phyloP scores from a whole-genome alignment of 148 eudicot genomes.

The Silene latifolia region DNA sequence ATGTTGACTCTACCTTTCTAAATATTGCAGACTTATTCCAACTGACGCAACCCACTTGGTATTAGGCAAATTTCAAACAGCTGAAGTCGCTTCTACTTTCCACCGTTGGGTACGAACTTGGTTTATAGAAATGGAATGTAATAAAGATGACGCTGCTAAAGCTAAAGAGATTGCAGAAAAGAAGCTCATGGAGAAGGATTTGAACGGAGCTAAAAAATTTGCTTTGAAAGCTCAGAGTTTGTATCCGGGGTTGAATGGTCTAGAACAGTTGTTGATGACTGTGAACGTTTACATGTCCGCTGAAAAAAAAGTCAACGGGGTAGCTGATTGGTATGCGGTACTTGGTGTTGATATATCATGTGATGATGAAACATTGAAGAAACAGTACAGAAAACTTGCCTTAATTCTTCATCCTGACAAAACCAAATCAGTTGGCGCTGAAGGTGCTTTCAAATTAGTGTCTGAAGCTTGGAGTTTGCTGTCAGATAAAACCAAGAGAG shows the following conservation, averaged over 20 bases:
- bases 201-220: slow-evolving; percentile 28
- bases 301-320: slow-evolving; percentile 53
- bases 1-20: slow-evolving; percentile 1
- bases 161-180: slow-evolving; percentile 36
- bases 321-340: slow-evolving; percentile 55
- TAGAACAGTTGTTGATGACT: slow-evolving; percentile 41
- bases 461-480: slow-evolving; percentile 62
- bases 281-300: slow-evolving; percentile 47
- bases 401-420: slow-evolving; percentile 67
- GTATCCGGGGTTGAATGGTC: slow-evolving; percentile 58
- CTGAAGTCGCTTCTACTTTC: slow-evolving; percentile 8
- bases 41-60: too few species aligned
- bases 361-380: slow-evolving; percentile 47
- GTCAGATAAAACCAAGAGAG: slow-evolving; percentile 48
- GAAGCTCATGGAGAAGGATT: slow-evolving; percentile 28
- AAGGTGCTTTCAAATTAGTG: slow-evolving; percentile 60
- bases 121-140: slow-evolving; percentile 28
- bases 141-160: slow-evolving; percentile 32
- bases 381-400: slow-evolving; percentile 55
- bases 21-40: background rate
- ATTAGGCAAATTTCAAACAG: slow-evolving; percentile 14
- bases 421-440: slow-evolving; percentile 71
- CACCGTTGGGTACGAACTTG: background rate
- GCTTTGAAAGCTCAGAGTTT: slow-evolving; percentile 34
- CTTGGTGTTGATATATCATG: slow-evolving; percentile 54